phyloP scores from a whole-genome alignment of 2,329 filamentous ascomycete species.

The Fusarium papillatum region DNA sequence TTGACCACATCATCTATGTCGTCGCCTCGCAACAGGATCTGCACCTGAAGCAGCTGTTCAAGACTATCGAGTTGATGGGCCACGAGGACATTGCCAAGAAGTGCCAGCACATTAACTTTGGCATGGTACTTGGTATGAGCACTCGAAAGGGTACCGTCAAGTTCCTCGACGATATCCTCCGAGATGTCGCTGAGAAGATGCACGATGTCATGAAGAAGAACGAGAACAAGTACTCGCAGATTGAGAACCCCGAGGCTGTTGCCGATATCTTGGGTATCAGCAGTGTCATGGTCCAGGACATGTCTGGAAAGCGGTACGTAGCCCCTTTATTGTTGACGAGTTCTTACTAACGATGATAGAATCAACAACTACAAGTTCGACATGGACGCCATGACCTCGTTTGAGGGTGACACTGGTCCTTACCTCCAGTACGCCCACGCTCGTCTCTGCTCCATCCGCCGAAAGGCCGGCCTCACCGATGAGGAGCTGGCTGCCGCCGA shows the following conservation, averaged over 20 bases:
- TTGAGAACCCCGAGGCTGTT: conserved; percentile 84
- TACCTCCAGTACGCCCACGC: conserved; percentile 89
- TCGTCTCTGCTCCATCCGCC: conserved; percentile 75
- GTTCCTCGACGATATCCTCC: conserved; percentile 65
- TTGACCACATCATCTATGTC: conserved; percentile 87
- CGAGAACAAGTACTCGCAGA: conserved; percentile 89
- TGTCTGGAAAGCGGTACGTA: conserved; percentile 89
- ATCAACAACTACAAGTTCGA: conserved; percentile 81
- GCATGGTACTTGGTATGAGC: conserved; percentile 78
- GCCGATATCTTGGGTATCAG: conserved; percentile 94
- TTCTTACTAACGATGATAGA: conserved; percentile 46
- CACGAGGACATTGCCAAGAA: conserved; percentile 76
- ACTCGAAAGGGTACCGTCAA: conserved; percentile 82
- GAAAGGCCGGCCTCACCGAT: conserved; percentile 65
- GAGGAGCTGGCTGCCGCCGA: conserved; percentile 75
- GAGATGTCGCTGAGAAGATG: conserved; percentile 92
- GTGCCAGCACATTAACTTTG: conserved; percentile 83
- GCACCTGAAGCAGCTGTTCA: conserved; percentile 82
- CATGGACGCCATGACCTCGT: conserved; percentile 85
- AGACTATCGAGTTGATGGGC: conserved; percentile 81
- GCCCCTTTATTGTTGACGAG: background rate
- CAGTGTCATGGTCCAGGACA: conserved; percentile 98
- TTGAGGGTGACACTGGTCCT: conserved; percentile 88
- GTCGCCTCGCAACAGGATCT: conserved; percentile 80
- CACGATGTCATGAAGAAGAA: conserved; percentile 97